Base-by-base conservation (phyloP, 2,329 filamentous ascomycete genomes). In the Verticillium klebahnii region DNA sequence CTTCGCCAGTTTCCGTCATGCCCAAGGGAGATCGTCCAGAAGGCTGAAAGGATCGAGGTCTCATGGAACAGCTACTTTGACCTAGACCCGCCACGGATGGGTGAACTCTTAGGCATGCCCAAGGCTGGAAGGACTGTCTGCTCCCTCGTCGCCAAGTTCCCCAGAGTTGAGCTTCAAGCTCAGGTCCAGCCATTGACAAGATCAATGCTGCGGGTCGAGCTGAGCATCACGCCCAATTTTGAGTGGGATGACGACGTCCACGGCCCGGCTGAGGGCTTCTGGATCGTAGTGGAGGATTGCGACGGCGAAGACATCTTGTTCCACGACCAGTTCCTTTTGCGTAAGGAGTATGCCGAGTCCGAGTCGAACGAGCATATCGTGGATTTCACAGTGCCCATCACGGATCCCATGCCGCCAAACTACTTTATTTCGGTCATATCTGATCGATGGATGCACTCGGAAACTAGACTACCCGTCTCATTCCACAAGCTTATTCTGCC, bases 371-470 rank as follows among this genome's bases (percentile, higher is more conserved):
- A 98, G 77, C 95, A 99, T 75, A 78, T 97, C 12, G 90, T 99
- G 32, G 95, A 99, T 68, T 95, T 99, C 69, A 98, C 94, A 0
- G 94, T 98, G 3, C 91, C 95, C 0, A 96, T 99, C 67, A 93
- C 92, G 0, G 95, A 99, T 68, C 96, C 96, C 0, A 96, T 98
- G 91, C 95, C 95, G 15, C 95, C 96, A 0, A 96, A 99, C 75
- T 99, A 99, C 79, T 99, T 99, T 77, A 92, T 99, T 69, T 95
- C 93, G 0, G 86, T 99, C 45, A 79, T 97, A 23, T 98, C 94
- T 3, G 95, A 99, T 74, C 85, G 95, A 68, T 99, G 95, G 95
- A 97, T 99, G 92, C 92, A 97, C 73, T 92, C 94, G 0, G 93
- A 99, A 78, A 97, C 93, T 1, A 93, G 93, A 72, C 81, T 99